phyloP scores from a whole-genome alignment of 371 early-diverging fungal genomes.

The Fennellomyces sp. region DNA sequence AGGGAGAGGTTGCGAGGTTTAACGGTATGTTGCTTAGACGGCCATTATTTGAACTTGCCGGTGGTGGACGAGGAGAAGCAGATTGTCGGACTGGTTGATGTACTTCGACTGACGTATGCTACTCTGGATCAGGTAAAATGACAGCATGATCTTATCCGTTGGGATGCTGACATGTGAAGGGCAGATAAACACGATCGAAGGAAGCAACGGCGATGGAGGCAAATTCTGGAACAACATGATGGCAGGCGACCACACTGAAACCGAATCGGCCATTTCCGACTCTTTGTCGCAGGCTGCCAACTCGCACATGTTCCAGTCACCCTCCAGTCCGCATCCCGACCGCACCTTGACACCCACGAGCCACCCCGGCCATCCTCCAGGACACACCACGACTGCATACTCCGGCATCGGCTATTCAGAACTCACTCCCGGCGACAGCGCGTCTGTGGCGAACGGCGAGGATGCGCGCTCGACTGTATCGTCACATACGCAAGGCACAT shows the following conservation, averaged over 20 bases:
- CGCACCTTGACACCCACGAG: conserved; percentile 23
- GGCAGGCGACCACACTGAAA: conserved; percentile 32
- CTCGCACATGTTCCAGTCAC: conserved; percentile 35
- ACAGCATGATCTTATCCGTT: no score
- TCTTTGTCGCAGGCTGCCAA: conserved; percentile 33
- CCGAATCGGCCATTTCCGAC: conserved; percentile 55
- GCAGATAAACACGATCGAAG: conserved; percentile 49
- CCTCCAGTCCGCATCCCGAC: conserved; percentile 30
- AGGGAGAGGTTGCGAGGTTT: background rate
- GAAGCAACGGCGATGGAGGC: conserved; percentile 33
- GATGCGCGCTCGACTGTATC: conserved; percentile 22
- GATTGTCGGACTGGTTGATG: conserved; percentile 91
- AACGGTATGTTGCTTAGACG: conserved; percentile 56
- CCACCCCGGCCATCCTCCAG: conserved; percentile 25
- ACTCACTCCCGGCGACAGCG: conserved; percentile 40
- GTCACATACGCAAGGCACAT: conserved; percentile 17
- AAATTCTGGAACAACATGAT: conserved; percentile 16
- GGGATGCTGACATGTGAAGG: no score
- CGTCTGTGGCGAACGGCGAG: conserved; percentile 34
- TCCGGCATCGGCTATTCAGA: conserved; percentile 39
- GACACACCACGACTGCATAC: conserved; percentile 17
- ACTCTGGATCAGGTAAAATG: conserved; percentile 74
- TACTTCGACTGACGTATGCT: conserved; percentile 87
- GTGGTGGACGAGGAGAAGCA: conserved; percentile 81
- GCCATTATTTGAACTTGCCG: conserved; percentile 96